Evolutionary conservation across 139 green algal genomes (phyloP).

Genomic region (Haematococcus lacustris): DNA sequence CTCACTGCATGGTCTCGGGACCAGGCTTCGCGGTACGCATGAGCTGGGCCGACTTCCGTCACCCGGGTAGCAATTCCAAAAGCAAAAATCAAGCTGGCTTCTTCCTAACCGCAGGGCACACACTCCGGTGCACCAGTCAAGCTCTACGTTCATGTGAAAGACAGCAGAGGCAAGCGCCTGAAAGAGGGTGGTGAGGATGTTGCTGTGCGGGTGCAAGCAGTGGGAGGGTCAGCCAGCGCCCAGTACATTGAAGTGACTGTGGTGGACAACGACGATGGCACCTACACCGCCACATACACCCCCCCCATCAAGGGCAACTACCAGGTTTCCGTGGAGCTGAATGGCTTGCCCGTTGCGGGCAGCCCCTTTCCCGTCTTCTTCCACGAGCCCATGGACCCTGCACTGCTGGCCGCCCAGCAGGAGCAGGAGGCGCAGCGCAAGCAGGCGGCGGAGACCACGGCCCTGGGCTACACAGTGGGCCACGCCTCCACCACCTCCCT

Average conservation of each 20-base stretch:
- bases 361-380: slow-evolving; percentile 90
- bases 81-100: too few species aligned
- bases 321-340: slow-evolving; percentile 61
- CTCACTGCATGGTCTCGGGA: too few species aligned
- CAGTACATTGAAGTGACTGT: slow-evolving; percentile 30
- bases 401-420: neutral
- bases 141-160: slow-evolving; percentile 29
- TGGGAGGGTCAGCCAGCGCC: too few species aligned
- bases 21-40: too few species aligned
- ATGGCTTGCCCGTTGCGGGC: slow-evolving; percentile 65
- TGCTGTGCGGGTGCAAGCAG: slow-evolving; percentile 26
- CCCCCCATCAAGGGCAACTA: slow-evolving; percentile 70
- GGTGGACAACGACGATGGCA: slow-evolving; percentile 70
- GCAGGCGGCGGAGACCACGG: too few species aligned
- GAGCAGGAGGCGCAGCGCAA: neutral
- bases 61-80: too few species aligned
- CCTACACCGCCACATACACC: slow-evolving; percentile 75
- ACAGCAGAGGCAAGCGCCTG: slow-evolving; percentile 13
- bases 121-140: slow-evolving; percentile 21
- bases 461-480: too few species aligned
- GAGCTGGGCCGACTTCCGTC: too few species aligned
- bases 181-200: slow-evolving; percentile 37
- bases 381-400: slow-evolving; percentile 38
- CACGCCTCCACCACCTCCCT: too few species aligned
- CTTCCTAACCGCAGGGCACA: slow-evolving; percentile 13